These are phyloP conservation scores for Phytophthora sansomeana DNA, from an alignment of 352 stramenopile genomes.

Conservation along the genomic window DNA sequence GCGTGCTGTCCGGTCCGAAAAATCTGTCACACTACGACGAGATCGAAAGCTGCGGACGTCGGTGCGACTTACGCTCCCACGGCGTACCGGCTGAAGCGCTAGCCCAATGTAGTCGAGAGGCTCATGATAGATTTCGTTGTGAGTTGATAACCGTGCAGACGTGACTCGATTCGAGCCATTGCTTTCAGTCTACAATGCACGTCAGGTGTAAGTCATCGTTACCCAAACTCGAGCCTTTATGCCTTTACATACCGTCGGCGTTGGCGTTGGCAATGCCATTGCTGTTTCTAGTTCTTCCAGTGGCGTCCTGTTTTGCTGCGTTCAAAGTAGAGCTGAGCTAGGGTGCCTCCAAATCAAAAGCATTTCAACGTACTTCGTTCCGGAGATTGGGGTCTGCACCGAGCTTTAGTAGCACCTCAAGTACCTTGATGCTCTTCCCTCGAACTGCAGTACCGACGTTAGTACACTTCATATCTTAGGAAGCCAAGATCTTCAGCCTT, in stretches of 20 bases:
- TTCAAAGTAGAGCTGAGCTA: neutral
- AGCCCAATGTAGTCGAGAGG: constrained; percentile 21
- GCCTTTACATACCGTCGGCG: constrained; percentile 39
- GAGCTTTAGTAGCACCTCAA: constrained; percentile 68
- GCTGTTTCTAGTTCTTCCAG: constrained; percentile 64
- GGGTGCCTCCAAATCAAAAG: too few species aligned
- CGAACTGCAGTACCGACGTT: constrained; percentile 27
- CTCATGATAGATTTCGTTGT: constrained; percentile 7
- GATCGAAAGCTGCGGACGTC: constrained; percentile 26
- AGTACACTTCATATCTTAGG: neutral
- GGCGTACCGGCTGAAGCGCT: constrained; percentile 4
- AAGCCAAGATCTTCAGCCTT: neutral
- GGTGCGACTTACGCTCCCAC: constrained; percentile 22
- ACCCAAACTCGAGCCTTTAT: neutral
- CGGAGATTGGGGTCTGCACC: constrained; percentile 62
- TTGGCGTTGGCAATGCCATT: constrained; percentile 29
- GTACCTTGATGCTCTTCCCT: constrained; percentile 61
- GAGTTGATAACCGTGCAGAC: constrained; percentile 11
- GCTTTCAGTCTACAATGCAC: constrained; percentile 17
- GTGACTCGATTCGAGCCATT: constrained; percentile 19
- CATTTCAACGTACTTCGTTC: constrained; percentile 56
- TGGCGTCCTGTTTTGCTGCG: constrained; percentile 72
- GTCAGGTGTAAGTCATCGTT: neutral
- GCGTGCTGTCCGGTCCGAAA: constrained; percentile 15
- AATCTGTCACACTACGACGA: constrained; percentile 29